Conservation (phyloP, 1,139 yeast genomes). For the Taphrina sp. region DNA sequence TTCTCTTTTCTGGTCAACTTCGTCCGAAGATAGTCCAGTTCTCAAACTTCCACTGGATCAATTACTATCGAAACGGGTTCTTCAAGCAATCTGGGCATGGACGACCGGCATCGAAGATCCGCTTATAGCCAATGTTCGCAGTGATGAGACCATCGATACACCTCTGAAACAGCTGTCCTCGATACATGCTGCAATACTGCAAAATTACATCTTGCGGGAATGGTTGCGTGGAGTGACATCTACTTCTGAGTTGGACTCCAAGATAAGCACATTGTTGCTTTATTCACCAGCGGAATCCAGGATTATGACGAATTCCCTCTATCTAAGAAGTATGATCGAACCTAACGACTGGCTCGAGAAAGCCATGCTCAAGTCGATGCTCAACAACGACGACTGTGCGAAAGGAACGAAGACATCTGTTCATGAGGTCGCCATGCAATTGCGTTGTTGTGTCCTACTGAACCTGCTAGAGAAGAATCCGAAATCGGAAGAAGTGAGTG, state of each 20-base stretch:
- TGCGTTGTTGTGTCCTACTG: constrained; percentile 18
- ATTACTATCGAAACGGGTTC: constrained; percentile 3
- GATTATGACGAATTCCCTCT: constrained; percentile 9
- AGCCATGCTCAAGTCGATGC: constrained; percentile 17
- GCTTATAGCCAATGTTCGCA: constrained; percentile 12
- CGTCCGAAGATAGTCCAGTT: background rate
- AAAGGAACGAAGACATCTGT: background rate
- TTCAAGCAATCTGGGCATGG: constrained; percentile 20
- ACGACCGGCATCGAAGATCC: constrained; percentile 19
- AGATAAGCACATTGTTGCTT: background rate
- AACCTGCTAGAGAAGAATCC: constrained; percentile 18
- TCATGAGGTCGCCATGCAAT: constrained; percentile 11
- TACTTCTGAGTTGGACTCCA: background rate
- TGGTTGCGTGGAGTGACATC: constrained; percentile 14
- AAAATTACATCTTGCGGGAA: constrained; percentile 7
- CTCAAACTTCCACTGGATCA: constrained; percentile 9
- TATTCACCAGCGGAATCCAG: constrained; percentile 9
- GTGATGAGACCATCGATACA: constrained; percentile 15
- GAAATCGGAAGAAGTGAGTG: constrained; percentile 9
- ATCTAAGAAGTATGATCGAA: constrained; percentile 13
- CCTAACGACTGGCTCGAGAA: constrained; percentile 21
- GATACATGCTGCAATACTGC: constrained; percentile 12
- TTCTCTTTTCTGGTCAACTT: constrained; percentile 3
- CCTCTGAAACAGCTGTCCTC: constrained; percentile 8
- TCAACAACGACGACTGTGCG: too few species aligned